These are phyloP conservation scores for Aspergillus tubingensis DNA, from an alignment of 2,329 filamentous ascomycete genomes.

Conservation along the genomic window DNA sequence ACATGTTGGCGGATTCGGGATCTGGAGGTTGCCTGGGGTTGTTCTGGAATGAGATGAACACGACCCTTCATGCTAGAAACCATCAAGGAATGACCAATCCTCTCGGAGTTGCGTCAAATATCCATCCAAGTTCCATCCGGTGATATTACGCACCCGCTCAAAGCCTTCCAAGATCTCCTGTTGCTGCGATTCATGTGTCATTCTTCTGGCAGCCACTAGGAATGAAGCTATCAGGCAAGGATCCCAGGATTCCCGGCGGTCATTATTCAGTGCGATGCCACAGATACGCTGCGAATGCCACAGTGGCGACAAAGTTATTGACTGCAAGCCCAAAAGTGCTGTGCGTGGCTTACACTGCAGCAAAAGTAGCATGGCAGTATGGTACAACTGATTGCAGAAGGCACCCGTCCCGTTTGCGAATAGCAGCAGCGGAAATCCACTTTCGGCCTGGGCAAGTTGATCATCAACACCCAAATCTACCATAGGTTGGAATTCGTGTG, in stretches of 20 bases:
- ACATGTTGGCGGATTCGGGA: constrained; percentile 57
- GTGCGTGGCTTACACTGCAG: constrained; percentile 55
- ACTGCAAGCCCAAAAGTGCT: constrained; percentile 33
- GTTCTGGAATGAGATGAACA: constrained; percentile 15
- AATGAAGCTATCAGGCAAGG: constrained; percentile 51
- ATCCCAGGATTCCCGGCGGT: constrained; percentile 51
- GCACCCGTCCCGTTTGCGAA: constrained; percentile 50
- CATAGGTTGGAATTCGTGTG: constrained; percentile 32
- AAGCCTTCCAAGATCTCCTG: constrained; percentile 45
- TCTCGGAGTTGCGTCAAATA: constrained; percentile 21
- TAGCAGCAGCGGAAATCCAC: constrained; percentile 42
- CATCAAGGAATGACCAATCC: constrained; percentile 29
- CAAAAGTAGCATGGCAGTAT: constrained; percentile 57
- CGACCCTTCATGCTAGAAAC: constrained; percentile 5
- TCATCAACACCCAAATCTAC: constrained; percentile 39
- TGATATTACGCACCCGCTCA: constrained; percentile 41
- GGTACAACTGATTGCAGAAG: constrained; percentile 57
- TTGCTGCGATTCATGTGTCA: constrained; percentile 55
- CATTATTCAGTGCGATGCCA: constrained; percentile 53
- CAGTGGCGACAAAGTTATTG: constrained; percentile 45
- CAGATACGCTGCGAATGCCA: constrained; percentile 55
- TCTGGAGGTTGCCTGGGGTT: constrained; percentile 45
- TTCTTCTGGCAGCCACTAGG: constrained; percentile 47
- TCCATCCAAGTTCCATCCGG: constrained; percentile 43
- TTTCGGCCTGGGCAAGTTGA: constrained; percentile 14